These are phyloP conservation scores for Backusella liffmaniae DNA, from an alignment of 192 early-diverging fungal genomes.

Conservation along the genomic window DNA sequence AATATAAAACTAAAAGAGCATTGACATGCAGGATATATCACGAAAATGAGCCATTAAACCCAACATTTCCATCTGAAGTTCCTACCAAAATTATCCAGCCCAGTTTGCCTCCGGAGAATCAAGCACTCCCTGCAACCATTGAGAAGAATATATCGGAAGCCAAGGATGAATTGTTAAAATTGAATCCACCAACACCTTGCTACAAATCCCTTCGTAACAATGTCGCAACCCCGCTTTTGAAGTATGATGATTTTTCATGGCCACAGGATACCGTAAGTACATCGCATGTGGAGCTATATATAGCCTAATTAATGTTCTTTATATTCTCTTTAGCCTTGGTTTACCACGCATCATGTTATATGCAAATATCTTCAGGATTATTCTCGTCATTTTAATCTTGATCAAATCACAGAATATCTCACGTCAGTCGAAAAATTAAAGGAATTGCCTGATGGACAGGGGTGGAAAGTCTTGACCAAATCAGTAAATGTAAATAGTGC, in stretches of 20 bases:
- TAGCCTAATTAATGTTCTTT: background rate
- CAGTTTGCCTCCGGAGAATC: background rate
- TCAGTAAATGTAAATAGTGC: background rate
- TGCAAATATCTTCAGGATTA: constrained; percentile 22
- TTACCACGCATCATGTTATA: constrained; percentile 13
- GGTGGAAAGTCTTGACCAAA: background rate
- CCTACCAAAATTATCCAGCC: background rate
- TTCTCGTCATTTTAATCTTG: constrained; percentile 4
- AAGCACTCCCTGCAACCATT: background rate
- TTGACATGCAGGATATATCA: background rate
- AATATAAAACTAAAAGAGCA: background rate
- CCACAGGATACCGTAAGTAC: background rate
- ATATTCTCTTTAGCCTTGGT: background rate
- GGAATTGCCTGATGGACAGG: background rate
- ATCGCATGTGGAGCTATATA: background rate
- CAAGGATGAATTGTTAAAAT: background rate
- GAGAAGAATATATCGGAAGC: background rate
- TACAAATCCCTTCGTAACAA: background rate
- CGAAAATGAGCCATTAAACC: background rate
- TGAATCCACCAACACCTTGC: constrained; percentile 10
- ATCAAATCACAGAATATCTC: constrained; percentile 21
- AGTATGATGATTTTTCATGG: background rate
- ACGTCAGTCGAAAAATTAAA: constrained; percentile 18
- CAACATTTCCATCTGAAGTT: background rate
- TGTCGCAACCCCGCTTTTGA: constrained; percentile 1